Percentiles rank a stretch among this genome's conserved stretches.
phyloP scores from a whole-genome alignment of 768 basidiomycete genomes.

The Mycena floridula region DNA sequence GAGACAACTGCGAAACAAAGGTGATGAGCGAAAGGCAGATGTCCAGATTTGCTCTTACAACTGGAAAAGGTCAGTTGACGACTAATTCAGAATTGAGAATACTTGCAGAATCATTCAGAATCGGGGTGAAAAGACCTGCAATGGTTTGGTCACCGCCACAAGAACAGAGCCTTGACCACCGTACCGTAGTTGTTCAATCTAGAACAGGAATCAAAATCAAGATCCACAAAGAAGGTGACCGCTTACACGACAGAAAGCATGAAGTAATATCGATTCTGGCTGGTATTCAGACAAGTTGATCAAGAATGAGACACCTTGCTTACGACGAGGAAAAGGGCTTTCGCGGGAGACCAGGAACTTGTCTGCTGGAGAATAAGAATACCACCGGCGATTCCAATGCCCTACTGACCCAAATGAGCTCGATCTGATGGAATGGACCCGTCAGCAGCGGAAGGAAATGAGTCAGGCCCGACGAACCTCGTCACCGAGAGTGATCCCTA shows the following conservation, averaged over 20 bases:
- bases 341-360: constrained; percentile 51
- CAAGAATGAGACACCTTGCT: constrained; percentile 9
- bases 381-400: background rate
- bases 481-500: constrained; percentile 46
- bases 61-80: constrained; percentile 1
- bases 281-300: background rate
- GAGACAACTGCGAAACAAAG: constrained; percentile 3
- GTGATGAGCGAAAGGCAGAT: background rate
- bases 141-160: constrained; percentile 4
- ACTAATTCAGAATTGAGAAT: background rate
- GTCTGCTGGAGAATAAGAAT: constrained; percentile 23
- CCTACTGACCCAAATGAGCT: constrained; percentile 49
- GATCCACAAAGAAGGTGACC: background rate
- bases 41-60: background rate
- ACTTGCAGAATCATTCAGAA: constrained; percentile 33
- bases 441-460: background rate
- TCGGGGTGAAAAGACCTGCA: constrained; percentile 36
- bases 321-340: constrained; percentile 48
- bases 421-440: constrained; percentile 25
- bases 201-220: constrained; percentile 1
- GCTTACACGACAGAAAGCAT: constrained; percentile 44
- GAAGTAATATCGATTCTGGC: constrained; percentile 53
- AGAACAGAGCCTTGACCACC: background rate
- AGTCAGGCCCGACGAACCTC: constrained; percentile 31
- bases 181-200: constrained; percentile 54